Percentiles rank a stretch among this genome's conserved stretches.
Evolutionary conservation across 2,329 filamentous ascomycete species (phyloP).

Genomic region (Claviceps paspali): DNA sequence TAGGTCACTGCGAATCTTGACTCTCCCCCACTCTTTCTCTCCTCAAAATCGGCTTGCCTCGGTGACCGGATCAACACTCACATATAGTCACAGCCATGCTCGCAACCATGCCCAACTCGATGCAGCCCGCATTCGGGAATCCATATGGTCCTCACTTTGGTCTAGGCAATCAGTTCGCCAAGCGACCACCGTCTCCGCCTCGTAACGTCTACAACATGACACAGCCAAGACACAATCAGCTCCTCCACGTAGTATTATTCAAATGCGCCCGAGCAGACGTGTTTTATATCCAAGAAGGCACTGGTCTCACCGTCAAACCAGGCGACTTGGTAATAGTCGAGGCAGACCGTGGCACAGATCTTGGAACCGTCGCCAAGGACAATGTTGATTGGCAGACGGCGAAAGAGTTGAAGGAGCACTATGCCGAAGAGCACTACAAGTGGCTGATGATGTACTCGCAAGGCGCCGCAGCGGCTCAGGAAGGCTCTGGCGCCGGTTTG

Average conservation of each 20-base stretch:
- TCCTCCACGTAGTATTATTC: constrained; percentile 83
- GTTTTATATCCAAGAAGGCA: constrained; percentile 94
- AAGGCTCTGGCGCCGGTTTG: constrained; percentile 44
- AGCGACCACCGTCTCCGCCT: constrained; percentile 42
- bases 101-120: constrained; percentile 11
- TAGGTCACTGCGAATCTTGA: constrained; percentile 16
- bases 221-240: constrained; percentile 49
- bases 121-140: constrained; percentile 16
- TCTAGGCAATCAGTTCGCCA: constrained; percentile 16
- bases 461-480: constrained; percentile 48
- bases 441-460: constrained; percentile 99
- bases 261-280: constrained; percentile 92
- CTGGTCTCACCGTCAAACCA: constrained; percentile 74
- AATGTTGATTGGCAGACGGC: constrained; percentile 80
- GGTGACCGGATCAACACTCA: neutral
- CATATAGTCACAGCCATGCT: constrained; percentile 10
- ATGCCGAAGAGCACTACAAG: constrained; percentile 89
- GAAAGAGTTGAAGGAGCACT: constrained; percentile 78
- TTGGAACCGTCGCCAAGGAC: constrained; percentile 80
- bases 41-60: neutral
- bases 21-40: neutral
- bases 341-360: constrained; percentile 87
- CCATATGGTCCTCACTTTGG: constrained; percentile 33
- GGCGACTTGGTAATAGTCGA: constrained; percentile 96
- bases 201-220: constrained; percentile 45